Base-by-base conservation (phyloP, 2,329 filamentous ascomycete genomes). In the Phoma sp. region DNA sequence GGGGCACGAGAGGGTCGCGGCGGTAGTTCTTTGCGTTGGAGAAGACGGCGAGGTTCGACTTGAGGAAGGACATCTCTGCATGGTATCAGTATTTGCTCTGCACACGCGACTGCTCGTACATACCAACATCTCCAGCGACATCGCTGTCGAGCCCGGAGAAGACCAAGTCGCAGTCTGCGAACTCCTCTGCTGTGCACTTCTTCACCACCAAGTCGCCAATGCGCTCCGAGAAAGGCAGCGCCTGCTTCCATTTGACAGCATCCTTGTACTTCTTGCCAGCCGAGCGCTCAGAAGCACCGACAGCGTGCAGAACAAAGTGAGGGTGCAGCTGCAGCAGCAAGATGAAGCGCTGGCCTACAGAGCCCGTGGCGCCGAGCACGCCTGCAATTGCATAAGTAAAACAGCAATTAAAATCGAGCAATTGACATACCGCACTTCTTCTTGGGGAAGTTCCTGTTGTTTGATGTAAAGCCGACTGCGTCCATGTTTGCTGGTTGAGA, bases 1-100 rank as follows among this genome's bases (percentile, higher is more conserved):
- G 87, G 10, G 95, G 95, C 2, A 97, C 92, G 42, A 93, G 82
- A 17, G 92, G 92, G 74, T 96, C 88, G 73, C 89, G 89, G 67
- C 95, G 90, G 83, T 96, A 92, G 84, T 97, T 98, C 79, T 97
- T 97, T 45, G 95, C 93, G 77, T 98, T 99, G 68, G 92, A 96
- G 81, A 99, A 98, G 74, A 97, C 90, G 68, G 91, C 87, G 45
- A 97, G 86, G 71, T 96, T 88, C 57, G 92, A 88, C 72, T 89
- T 89, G 70, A 96, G 84, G 76, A 98, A 98, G 65, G 90, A 90
- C 84, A 91, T 91, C 77, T 98, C 93, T 68, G 51, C 56, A 4
- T 1, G 21, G 28, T 5, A 15, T 56, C 17, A 56, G 47, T 15
- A 10, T 1, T 17, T 11, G 18, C 14, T 5, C 6, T 28, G 6